Evolutionary conservation across 306 rosid species (phyloP).

Genomic region (Begonia loranthoides): DNA sequence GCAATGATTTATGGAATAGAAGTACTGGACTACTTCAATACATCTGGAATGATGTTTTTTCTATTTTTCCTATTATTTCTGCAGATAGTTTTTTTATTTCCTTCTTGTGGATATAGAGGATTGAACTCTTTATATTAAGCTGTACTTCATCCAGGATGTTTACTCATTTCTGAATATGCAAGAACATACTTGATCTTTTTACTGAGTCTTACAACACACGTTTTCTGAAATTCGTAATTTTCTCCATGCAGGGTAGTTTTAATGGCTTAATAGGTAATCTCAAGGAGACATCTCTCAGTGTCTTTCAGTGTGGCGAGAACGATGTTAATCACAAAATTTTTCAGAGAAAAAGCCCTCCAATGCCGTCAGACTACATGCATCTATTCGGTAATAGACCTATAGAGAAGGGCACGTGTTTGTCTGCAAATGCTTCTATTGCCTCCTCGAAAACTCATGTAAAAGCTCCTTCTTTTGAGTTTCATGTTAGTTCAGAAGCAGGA

Average conservation of each 20-base stretch:
- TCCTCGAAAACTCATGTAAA: slow-evolving; percentile 21
- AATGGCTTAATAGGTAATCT: slow-evolving; percentile 9
- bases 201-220: too few relatives aligned
- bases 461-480: slow-evolving; percentile 39
- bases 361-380: slow-evolving; percentile 8
- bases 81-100: too few relatives aligned
- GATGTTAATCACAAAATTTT: slow-evolving; percentile 6
- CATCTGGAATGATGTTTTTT: too few relatives aligned
- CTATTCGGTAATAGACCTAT: slow-evolving; percentile 10
- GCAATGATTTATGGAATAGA: too few relatives aligned
- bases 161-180: too few relatives aligned
- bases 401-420: slow-evolving; percentile 17
- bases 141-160: too few relatives aligned
- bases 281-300: slow-evolving; percentile 9
- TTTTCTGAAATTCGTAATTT: neutral
- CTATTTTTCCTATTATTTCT: too few relatives aligned
- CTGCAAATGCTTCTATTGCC: slow-evolving; percentile 22
- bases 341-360: slow-evolving; percentile 11
- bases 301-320: slow-evolving; percentile 6
- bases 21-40: too few relatives aligned
- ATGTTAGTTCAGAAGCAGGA: slow-evolving; percentile 58
- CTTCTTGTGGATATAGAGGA: too few relatives aligned
- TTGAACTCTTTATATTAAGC: too few relatives aligned
- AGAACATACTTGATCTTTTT: too few relatives aligned
- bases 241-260: slow-evolving; percentile 10